A percentile compares a stretch with the other conserved stretches of the same genome.
Evolutionary conservation across 352 stramenopile genomes (phyloP).

Genomic region (Globisporangium sylvaticum): DNA sequence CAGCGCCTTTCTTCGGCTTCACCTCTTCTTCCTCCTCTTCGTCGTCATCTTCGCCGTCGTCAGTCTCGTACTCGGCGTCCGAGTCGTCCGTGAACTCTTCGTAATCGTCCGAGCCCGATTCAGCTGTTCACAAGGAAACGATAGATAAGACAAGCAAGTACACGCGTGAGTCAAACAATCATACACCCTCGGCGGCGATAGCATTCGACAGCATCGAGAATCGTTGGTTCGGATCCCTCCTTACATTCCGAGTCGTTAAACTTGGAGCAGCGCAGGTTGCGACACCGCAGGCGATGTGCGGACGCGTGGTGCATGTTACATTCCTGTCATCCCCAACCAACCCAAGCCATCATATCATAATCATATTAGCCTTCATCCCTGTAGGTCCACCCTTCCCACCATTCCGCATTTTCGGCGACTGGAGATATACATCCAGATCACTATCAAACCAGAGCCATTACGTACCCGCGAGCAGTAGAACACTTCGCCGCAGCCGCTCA

Average conservation of each 20-base stretch:
- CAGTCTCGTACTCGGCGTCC: constrained; percentile 64
- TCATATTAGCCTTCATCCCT: not conserved
- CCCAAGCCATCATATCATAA: too few species aligned
- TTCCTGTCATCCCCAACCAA: constrained; percentile 44
- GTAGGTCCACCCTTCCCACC: not conserved
- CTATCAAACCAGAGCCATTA: too few species aligned
- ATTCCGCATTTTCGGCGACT: not conserved
- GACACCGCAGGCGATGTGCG: constrained; percentile 80
- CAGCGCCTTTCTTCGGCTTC: constrained; percentile 55
- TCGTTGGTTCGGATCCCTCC: not conserved
- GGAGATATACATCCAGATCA: not conserved
- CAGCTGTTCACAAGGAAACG: constrained; percentile 26
- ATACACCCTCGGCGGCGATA: too few species aligned
- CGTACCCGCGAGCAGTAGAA: constrained; percentile 85
- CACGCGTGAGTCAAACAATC: not conserved
- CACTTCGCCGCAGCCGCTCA: constrained; percentile 83
- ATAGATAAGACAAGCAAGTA: not conserved
- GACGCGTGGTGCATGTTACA: constrained; percentile 88
- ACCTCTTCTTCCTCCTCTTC: constrained; percentile 65
- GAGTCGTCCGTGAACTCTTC: constrained; percentile 56
- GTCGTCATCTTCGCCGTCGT: constrained; percentile 50
- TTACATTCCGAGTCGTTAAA: constrained; percentile 88
- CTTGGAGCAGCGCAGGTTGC: constrained; percentile 85
- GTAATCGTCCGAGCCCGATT: constrained; percentile 71
- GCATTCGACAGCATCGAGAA: not conserved